Evolutionary conservation across 2,329 filamentous ascomycete genomes (phyloP).

Genomic region (Pseudocercospora vitis): DNA sequence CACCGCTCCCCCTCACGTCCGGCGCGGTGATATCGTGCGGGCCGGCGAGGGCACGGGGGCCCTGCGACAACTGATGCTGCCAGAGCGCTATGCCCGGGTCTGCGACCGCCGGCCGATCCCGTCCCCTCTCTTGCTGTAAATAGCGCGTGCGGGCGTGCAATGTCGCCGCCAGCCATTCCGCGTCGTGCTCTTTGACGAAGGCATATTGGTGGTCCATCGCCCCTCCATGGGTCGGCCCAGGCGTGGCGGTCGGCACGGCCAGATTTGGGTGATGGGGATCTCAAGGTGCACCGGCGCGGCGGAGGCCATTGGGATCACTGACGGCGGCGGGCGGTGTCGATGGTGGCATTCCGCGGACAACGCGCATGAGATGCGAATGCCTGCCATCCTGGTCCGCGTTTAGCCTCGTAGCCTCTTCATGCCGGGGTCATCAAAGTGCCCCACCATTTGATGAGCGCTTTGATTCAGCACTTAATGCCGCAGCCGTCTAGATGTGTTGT

Average conservation of each 20-base stretch:
- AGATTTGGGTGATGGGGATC: neutral
- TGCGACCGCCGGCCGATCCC: neutral
- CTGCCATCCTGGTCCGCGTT: too few species aligned
- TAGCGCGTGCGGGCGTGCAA: slow-evolving; percentile 5
- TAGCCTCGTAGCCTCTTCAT: neutral
- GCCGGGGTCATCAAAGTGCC: too few species aligned
- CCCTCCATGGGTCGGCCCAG: neutral
- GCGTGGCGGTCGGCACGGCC: neutral
- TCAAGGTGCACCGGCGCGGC: neutral
- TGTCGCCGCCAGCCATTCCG: slow-evolving; percentile 18
- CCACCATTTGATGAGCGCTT: too few species aligned
- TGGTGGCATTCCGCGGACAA: neutral
- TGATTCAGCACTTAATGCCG: neutral
- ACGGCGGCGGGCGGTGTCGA: neutral
- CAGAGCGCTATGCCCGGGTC: neutral
- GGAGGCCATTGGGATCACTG: neutral
- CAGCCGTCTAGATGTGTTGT: too few species aligned
- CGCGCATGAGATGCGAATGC: too few species aligned
- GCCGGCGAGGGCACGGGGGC: neutral
- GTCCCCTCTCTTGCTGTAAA: neutral
- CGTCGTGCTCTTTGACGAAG: slow-evolving; percentile 17
- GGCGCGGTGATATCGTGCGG: slow-evolving; percentile 15
- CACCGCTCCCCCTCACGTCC: neutral
- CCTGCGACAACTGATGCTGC: neutral
- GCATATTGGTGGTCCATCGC: slow-evolving; percentile 7